Evolutionary conservation across 2,329 filamentous ascomycete species (phyloP).

Genomic region (Neonectria coccinea): DNA sequence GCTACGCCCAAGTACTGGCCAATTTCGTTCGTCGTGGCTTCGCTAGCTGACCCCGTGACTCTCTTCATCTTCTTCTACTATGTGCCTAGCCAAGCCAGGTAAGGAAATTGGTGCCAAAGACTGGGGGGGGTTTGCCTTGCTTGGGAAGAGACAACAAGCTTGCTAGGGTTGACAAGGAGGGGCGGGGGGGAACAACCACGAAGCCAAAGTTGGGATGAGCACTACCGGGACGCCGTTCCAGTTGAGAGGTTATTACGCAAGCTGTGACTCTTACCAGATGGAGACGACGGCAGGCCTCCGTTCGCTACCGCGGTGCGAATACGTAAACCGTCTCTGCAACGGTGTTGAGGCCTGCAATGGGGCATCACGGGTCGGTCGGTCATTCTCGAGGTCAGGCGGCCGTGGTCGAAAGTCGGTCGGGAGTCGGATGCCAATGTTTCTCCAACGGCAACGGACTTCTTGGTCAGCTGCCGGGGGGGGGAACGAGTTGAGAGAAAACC

Average conservation of each 20-base stretch:
- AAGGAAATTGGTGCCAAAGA: conserved; percentile 19
- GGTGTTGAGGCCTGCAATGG: conserved; percentile 18
- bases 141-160: conserved; percentile 12
- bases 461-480: conserved; percentile 3
- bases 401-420: background rate
- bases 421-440: conserved; percentile 15
- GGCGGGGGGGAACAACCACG: conserved; percentile 1
- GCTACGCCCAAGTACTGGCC: background rate
- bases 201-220: conserved; percentile 11
- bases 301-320: background rate
- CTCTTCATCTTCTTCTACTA: conserved; percentile 3
- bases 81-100: conserved; percentile 1
- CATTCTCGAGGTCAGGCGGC: background rate
- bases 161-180: conserved; percentile 6
- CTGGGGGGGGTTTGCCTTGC: background rate
- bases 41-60: conserved; percentile 18
- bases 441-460: conserved; percentile 23
- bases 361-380: background rate
- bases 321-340: background rate
- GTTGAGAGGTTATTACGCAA: conserved; percentile 36
- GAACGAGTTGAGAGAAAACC: background rate
- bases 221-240: background rate
- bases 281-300: conserved; percentile 8
- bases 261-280: conserved; percentile 36
- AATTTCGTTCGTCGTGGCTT: conserved; percentile 11